Percentiles rank a stretch among this genome's conserved stretches.
phyloP scores from a whole-genome alignment of 176 grass and related monocot species.

The Eremochloa ophiuroides region DNA sequence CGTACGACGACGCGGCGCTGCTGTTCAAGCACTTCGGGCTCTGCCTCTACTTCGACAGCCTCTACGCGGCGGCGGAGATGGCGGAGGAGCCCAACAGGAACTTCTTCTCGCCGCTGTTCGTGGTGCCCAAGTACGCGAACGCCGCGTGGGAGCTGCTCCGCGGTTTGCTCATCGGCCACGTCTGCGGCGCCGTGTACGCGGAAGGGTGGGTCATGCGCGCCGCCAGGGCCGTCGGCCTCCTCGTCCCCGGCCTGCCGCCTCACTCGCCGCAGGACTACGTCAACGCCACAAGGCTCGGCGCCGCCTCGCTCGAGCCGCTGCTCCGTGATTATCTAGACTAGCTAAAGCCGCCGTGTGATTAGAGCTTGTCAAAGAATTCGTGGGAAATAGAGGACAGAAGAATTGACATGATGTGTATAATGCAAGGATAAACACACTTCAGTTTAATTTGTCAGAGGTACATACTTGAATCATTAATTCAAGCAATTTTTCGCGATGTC shows the following conservation, averaged over 20 bases:
- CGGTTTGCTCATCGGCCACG: constrained; percentile 40
- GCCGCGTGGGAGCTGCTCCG: constrained; percentile 65
- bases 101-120: constrained; percentile 59
- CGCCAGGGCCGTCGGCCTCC: constrained; percentile 30
- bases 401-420: not conserved
- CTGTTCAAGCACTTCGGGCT: constrained; percentile 68
- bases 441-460: not conserved
- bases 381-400: not conserved
- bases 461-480: not conserved
- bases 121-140: constrained; percentile 57
- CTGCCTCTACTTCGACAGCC: constrained; percentile 62
- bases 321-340: not conserved
- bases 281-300: constrained; percentile 58
- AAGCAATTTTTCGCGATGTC: not conserved
- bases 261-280: constrained; percentile 80
- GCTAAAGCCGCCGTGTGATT: not conserved
- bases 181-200: constrained; percentile 38
- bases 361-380: not conserved
- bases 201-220: constrained; percentile 58
- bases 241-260: constrained; percentile 62
- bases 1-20: constrained; percentile 53
- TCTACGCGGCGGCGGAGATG: constrained; percentile 18
- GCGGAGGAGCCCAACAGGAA: constrained; percentile 83
- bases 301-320: constrained; percentile 1
- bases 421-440: not conserved